Conservation (phyloP, 352 stramenopile genomes). For the Aphanomyces cochlioides region DNA sequence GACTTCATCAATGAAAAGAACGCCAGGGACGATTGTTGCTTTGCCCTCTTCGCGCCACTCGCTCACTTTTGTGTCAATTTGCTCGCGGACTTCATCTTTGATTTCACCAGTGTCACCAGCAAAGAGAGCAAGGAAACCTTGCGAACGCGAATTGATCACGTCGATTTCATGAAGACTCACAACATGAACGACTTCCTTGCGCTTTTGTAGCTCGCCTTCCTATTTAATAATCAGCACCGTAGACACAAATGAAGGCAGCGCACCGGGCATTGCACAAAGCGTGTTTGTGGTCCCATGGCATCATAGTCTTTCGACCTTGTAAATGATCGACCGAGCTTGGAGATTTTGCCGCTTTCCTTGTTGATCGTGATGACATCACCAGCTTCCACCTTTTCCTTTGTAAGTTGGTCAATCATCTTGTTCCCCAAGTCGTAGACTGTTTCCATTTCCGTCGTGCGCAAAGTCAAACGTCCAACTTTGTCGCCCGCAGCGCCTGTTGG, state of each 20-base stretch:
- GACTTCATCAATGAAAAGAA: constrained; percentile 99
- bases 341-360: constrained; percentile 98
- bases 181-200: constrained; percentile 97
- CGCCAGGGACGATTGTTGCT: constrained; percentile 97
- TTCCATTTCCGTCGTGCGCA: constrained; percentile 99
- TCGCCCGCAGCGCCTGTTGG: constrained; percentile 68
- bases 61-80: constrained; percentile 98
- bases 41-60: constrained; percentile 96
- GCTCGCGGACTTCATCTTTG: constrained; percentile 97
- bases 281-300: constrained; percentile 92
- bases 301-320: constrained; percentile 98
- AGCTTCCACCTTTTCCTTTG: constrained; percentile 98
- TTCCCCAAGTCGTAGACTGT: constrained; percentile 99
- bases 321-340: constrained; percentile 97
- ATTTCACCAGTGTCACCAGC: constrained; percentile 99
- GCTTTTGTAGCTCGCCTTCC: constrained; percentile 98
- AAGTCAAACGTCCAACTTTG: constrained; percentile 90
- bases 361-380: constrained; percentile 99
- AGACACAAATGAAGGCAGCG: not conserved
- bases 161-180: constrained; percentile 99
- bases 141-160: constrained; percentile 98
- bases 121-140: constrained; percentile 99
- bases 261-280: constrained; percentile 76
- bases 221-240: not conserved
- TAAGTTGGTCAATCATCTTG: constrained; percentile 99